Percentiles rank a stretch among this genome's conserved stretches.
These are phyloP conservation scores for Pleurotus eryngii DNA, from an alignment of 768 basidiomycete species.

Conservation along the genomic window DNA sequence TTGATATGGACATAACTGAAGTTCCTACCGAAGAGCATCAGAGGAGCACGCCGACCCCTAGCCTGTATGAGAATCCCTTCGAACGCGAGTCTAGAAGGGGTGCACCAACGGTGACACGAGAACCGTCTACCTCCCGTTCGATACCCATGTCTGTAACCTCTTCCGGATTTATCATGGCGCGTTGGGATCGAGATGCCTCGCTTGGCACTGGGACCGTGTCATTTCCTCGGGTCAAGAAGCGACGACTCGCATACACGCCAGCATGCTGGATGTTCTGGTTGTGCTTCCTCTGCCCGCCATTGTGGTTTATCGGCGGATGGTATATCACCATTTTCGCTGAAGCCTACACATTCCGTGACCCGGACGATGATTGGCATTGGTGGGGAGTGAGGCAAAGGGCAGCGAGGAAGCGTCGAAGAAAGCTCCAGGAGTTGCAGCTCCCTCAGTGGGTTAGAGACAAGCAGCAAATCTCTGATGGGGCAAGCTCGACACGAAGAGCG, in stretches of 20 bases:
- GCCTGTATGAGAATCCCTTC: slow-evolving; percentile 4
- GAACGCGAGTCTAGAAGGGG: neutral
- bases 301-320: slow-evolving; percentile 81
- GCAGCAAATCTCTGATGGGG: slow-evolving; percentile 32
- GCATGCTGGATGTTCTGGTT: slow-evolving; percentile 70
- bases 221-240: slow-evolving; percentile 30
- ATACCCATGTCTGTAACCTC: slow-evolving; percentile 34
- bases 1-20: slow-evolving; percentile 7
- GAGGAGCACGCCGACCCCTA: neutral
- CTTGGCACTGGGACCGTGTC: slow-evolving; percentile 27
- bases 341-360: slow-evolving; percentile 31
- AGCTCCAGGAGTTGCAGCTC: slow-evolving; percentile 18
- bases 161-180: slow-evolving; percentile 45
- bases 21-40: slow-evolving; percentile 1
- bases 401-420: slow-evolving; percentile 12
- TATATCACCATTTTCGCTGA: slow-evolving; percentile 49
- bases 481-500: slow-evolving; percentile 4
- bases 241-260: slow-evolving; percentile 33
- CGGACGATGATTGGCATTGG: slow-evolving; percentile 15
- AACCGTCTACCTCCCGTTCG: neutral
- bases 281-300: slow-evolving; percentile 68
- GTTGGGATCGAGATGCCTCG: slow-evolving; percentile 44
- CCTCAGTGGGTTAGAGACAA: slow-evolving; percentile 43
- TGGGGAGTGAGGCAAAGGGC: slow-evolving; percentile 12
- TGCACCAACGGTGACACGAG: neutral